Base-by-base conservation (phyloP, 371 early-diverging fungal species). In the Fennellomyces sp. region DNA sequence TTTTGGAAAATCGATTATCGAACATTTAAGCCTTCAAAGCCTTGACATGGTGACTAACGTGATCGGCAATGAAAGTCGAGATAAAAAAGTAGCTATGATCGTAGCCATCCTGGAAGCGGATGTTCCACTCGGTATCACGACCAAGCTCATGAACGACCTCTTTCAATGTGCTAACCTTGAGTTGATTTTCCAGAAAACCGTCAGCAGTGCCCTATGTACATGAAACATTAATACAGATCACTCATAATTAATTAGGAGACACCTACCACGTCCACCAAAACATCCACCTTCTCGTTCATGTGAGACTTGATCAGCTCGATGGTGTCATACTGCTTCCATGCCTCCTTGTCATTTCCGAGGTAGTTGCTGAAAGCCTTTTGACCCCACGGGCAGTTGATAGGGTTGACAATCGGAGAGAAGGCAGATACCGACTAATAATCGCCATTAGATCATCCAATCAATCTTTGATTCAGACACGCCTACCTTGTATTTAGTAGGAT, bases 51-150 rank as follows among this genome's bases (percentile, higher is more conserved):
- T 90, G 92, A 1, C 70, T 62, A 41, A 94, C 78, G 63, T 94
- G 94, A 57, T 91, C 91, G 12, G 86, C 78, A 60, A 91, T 82
- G 71, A 94, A 91, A 17, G 89, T 85, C 50, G 83, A 77, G 60
- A 95, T 88, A 50, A 92, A 94, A 65, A 68, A 95, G 73, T 94
- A 95, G 36, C 86, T 84, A 60, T 95, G 94, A 63, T 94, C 92
- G 63, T 91, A 95, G 17, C 92, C 94, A 19, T 89, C 89, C 58
- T 89, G 92, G 70, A 81, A 78, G 25, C 91, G 85, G 55, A 87
- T 78, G 12, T 74, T 75, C 52, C 90, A 84, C 61, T 78, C 68
- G n/a, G 71, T 58, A 3, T 68, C 60, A 27, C 73, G 60, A 13
- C 70, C 79, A 21, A 73, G 68, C 15, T 61, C 72, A 41, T 80